Evolutionary conservation across 2,329 filamentous ascomycete species (phyloP).

Genomic region (Tolypocladium tropicale): DNA sequence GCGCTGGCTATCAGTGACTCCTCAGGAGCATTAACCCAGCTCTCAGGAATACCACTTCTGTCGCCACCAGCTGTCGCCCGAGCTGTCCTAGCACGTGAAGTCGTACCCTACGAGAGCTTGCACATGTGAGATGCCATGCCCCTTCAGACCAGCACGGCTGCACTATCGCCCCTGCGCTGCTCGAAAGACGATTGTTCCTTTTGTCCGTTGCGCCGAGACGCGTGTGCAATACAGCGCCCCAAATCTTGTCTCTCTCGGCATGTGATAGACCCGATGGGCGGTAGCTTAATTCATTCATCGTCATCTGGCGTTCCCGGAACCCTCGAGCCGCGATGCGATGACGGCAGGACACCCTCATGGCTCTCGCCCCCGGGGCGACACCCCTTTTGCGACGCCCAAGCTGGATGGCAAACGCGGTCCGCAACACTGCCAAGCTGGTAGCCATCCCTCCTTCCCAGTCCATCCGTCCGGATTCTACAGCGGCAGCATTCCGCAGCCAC

Average conservation of each 20-base stretch:
- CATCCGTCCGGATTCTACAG: too few species aligned
- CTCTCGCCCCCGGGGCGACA: background rate
- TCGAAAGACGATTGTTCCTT: background rate
- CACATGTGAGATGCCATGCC: too few species aligned
- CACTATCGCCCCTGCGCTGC: background rate
- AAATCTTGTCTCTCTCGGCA: background rate
- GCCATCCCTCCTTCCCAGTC: background rate
- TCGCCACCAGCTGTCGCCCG: too few species aligned
- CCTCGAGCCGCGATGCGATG: background rate
- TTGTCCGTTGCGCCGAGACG: background rate
- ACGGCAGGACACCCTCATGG: background rate
- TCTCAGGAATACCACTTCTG: too few species aligned
- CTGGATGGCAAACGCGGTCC: background rate
- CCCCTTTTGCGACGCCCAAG: background rate
- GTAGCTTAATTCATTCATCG: background rate
- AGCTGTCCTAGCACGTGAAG: too few species aligned
- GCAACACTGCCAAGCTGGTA: too few species aligned
- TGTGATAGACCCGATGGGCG: background rate
- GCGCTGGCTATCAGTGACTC: too few species aligned
- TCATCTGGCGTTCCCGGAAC: background rate
- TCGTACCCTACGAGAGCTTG: too few species aligned
- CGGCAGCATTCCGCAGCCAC: background rate
- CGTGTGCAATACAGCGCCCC: background rate
- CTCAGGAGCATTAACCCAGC: too few species aligned
- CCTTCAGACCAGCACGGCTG: background rate